These are phyloP conservation scores for Fraxinus xanthoxyloides DNA, from an alignment of 305 asterid species.

Conservation along the genomic window DNA sequence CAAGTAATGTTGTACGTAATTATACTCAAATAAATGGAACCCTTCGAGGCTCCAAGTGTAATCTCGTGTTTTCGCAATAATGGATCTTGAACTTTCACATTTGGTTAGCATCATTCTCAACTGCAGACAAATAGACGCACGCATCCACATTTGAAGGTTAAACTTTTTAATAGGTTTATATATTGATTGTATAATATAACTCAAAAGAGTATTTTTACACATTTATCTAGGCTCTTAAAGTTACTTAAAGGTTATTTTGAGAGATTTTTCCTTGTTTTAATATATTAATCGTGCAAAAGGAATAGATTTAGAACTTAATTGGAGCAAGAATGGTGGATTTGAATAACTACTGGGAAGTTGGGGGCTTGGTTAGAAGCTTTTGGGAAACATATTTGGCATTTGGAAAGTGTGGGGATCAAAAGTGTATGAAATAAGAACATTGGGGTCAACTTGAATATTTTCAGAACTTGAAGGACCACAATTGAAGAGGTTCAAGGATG, in stretches of 20 bases:
- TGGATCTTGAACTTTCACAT: background rate
- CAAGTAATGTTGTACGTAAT: background rate
- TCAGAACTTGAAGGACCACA: background rate
- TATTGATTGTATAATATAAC: no score
- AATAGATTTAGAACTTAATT: background rate
- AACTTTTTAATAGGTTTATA: background rate
- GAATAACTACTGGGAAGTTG: background rate
- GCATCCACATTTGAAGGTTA: background rate
- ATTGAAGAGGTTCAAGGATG: background rate
- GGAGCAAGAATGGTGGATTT: background rate
- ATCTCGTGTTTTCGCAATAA: background rate
- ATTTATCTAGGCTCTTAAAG: no score
- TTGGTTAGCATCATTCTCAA: background rate
- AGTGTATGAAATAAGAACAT: background rate
- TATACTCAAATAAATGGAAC: background rate
- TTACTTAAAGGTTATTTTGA: no score
- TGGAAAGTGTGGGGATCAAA: background rate
- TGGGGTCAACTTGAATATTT: background rate
- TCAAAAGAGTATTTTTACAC: no score
- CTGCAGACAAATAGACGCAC: background rate
- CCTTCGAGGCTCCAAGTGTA: background rate
- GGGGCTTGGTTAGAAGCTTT: background rate
- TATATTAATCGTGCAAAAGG: background rate
- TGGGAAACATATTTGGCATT: background rate
- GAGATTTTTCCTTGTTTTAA: no score